A percentile compares a stretch with the other conserved stretches of the same genome.
These are phyloP conservation scores for Psilocybe azurescens DNA, from an alignment of 768 basidiomycete genomes.

Conservation along the genomic window DNA sequence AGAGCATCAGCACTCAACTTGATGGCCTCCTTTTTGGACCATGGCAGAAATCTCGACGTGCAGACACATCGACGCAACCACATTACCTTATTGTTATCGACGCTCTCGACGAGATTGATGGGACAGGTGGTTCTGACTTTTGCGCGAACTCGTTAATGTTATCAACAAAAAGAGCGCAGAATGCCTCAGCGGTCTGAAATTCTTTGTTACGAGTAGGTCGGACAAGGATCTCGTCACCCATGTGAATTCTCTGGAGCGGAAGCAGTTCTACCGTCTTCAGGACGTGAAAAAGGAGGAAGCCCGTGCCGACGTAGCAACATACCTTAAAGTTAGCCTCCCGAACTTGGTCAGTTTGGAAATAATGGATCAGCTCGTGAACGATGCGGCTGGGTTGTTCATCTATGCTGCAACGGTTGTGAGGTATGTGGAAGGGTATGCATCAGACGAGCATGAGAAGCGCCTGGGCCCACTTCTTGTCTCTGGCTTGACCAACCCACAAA, in stretches of 20 bases:
- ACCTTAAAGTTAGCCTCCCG: conserved; percentile 10
- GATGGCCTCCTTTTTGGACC: conserved; percentile 19
- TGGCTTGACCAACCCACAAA: too few relatives aligned
- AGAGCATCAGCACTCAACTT: conserved; percentile 14
- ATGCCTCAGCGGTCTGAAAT: conserved; percentile 23
- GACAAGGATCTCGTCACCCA: conserved; percentile 19
- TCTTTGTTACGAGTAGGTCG: conserved; percentile 28
- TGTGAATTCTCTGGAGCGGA: conserved; percentile 13
- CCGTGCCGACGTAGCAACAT: conserved; percentile 7
- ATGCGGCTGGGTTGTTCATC: conserved; percentile 31
- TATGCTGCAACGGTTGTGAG: conserved; percentile 31
- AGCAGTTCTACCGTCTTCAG: conserved; percentile 19
- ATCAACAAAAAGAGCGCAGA: conserved; percentile 1
- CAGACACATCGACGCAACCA: conserved; percentile 1
- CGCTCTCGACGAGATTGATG: conserved; percentile 29
- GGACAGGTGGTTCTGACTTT: conserved; percentile 13
- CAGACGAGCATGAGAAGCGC: too few relatives aligned
- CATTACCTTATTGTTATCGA: conserved; percentile 27
- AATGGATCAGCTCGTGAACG: conserved; percentile 16
- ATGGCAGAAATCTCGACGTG: conserved; percentile 15
- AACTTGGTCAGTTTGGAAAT: not conserved
- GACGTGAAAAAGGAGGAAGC: conserved; percentile 14
- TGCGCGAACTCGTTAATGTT: conserved; percentile 15
- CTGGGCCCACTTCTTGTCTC: too few relatives aligned
- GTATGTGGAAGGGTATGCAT: too few relatives aligned